phyloP scores from a whole-genome alignment of 495 filamentous ascomycete genomes.

The Penicillium subrubescens region DNA sequence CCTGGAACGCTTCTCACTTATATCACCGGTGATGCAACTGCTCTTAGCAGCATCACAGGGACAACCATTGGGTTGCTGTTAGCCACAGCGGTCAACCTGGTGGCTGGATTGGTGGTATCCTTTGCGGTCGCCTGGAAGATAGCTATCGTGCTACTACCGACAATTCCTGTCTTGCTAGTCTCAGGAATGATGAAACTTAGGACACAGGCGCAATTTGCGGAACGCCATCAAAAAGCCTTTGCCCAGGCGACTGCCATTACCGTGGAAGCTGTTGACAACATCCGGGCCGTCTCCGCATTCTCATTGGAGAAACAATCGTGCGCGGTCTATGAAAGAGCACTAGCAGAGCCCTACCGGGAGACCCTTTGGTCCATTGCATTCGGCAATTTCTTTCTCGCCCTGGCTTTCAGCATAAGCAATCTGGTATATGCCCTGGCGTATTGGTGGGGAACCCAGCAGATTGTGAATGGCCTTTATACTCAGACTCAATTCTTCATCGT shows the following conservation, averaged over 20 bases:
- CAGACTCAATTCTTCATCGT: conserved; percentile 69
- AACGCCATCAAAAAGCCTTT: conserved; percentile 58
- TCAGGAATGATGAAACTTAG: conserved; percentile 56
- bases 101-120: conserved; percentile 41
- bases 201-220: conserved; percentile 55
- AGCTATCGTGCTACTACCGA: conserved; percentile 39
- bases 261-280: conserved; percentile 52
- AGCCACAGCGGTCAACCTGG: conserved; percentile 43
- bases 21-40: conserved; percentile 51
- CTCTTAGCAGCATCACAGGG: conserved; percentile 50
- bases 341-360: conserved; percentile 45
- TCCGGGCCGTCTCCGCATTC: conserved; percentile 54
- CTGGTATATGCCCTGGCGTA: conserved; percentile 66
- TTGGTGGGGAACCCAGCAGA: conserved; percentile 65
- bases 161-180: conserved; percentile 43
- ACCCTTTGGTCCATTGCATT: conserved; percentile 46
- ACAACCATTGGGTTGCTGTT: conserved; percentile 46
- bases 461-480: conserved; percentile 57
- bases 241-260: conserved; percentile 51
- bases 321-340: conserved; percentile 37
- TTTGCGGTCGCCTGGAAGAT: conserved; percentile 47
- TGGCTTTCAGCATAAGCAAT: conserved; percentile 47
- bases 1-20: conserved; percentile 47
- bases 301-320: conserved; percentile 46
- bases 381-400: conserved; percentile 41